phyloP scores from a whole-genome alignment of 495 filamentous ascomycete genomes.

The Aspergillus campestris region DNA sequence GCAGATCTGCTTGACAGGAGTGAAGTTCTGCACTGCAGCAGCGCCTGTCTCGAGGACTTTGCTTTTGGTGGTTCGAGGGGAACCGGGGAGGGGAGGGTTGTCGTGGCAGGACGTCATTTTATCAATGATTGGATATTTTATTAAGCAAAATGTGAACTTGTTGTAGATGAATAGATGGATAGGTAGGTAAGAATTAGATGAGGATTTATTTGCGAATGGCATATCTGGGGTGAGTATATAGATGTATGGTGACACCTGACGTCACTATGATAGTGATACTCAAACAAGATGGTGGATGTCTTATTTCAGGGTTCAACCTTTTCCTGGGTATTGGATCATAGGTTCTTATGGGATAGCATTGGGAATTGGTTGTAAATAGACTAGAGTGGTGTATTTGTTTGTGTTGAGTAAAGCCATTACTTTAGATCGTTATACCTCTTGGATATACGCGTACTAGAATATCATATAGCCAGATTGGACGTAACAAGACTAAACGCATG shows the following conservation, averaged over 20 bases:
- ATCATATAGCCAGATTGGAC: no score
- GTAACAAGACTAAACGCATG: no score
- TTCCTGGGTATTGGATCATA: no score
- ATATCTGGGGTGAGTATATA: not conserved
- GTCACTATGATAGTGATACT: slow-evolving; percentile 14
- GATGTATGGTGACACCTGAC: slow-evolving; percentile 1
- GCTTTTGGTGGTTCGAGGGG: slow-evolving; percentile 45
- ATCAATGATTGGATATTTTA: not conserved
- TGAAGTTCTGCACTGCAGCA: slow-evolving; percentile 55
- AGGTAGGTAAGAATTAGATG: not conserved
- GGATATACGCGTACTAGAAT: no score
- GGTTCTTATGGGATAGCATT: no score
- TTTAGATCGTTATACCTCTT: no score
- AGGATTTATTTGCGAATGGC: no score
- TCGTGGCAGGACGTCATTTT: slow-evolving; percentile 22
- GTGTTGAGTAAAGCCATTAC: no score
- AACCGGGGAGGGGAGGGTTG: slow-evolving; percentile 37
- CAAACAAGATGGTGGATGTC: not conserved
- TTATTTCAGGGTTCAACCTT: no score
- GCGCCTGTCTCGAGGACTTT: slow-evolving; percentile 60
- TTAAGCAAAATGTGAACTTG: not conserved
- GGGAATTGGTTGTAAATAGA: no score
- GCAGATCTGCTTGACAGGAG: slow-evolving; percentile 68
- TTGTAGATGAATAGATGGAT: not conserved
- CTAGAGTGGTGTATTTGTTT: no score